Percentiles rank a stretch among this genome's conserved stretches.
Conservation (phyloP, 805 yeast genomes). For the Candida coleopterorum region DNA sequence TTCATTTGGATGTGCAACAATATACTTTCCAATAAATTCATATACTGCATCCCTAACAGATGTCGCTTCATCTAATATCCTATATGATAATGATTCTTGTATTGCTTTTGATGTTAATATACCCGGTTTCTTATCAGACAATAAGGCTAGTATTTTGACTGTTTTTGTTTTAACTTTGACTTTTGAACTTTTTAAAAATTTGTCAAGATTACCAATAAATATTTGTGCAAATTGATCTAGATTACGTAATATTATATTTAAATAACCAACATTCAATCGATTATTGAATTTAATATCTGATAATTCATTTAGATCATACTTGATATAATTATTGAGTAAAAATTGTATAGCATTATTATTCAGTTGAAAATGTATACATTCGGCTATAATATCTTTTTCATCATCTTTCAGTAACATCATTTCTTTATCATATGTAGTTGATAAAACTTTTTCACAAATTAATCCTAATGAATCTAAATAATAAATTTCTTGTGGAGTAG, state of each 20-base stretch:
- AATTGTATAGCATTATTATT: neutral
- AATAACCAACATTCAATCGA: neutral
- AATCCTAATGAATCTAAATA: constrained; percentile 59
- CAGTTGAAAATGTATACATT: constrained; percentile 1
- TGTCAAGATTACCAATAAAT: constrained; percentile 4
- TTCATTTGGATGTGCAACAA: constrained; percentile 39
- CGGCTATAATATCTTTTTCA: constrained; percentile 1
- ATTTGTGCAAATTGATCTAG: neutral
- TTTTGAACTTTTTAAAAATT: constrained; percentile 23
- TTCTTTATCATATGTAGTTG: constrained; percentile 14
- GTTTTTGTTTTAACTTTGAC: constrained; percentile 47
- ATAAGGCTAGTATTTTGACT: constrained; percentile 52
- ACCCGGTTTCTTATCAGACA: constrained; percentile 49
- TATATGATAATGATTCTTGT: constrained; percentile 45
- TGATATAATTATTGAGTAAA: neutral
- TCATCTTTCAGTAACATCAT: neutral
- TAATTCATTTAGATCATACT: neutral
- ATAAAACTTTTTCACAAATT: constrained; percentile 49
- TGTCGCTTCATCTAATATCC: constrained; percentile 59
- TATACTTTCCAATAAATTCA: constrained; percentile 53
- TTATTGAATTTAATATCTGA: neutral
- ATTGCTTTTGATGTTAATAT: constrained; percentile 49
- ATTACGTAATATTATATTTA: neutral
- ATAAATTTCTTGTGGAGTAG: constrained; percentile 36
- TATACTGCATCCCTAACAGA: constrained; percentile 73